Evolutionary conservation across 1,284 basidiomycete genomes (phyloP), one percentile per base, ranked within the genome.

Genomic region (Trichosporon sp.): DNA sequence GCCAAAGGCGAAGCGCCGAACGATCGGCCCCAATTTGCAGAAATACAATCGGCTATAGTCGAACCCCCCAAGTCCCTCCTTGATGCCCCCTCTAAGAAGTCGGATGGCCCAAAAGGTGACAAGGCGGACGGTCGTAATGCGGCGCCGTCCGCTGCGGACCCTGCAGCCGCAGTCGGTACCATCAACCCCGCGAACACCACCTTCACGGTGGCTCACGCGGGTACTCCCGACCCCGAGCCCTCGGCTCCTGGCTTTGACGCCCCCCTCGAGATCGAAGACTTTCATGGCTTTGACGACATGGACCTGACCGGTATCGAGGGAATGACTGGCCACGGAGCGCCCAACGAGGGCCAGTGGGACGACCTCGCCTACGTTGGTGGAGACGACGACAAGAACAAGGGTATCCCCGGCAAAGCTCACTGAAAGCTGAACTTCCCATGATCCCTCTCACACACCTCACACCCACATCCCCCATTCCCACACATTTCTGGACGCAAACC

Each of bases 21-120:
- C 31, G 51, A 91, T 86, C 80, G 91, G 90, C 86, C 91, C 8
- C 64, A 69, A 14, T 73, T 75, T 63, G 66, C 67, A 32, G 71
- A 73, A 65, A 68, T 75, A 48, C 71, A 73, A 51, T 71, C 71
- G 10, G 66, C 70, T 4, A 26, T 73, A 14, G 70, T 75, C n/a
- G 68, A 73, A 16, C 74, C 74, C 11, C 74, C 74, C 43, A 72
- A 75, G 68, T 73, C 71, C 21, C 56, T 75, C 7, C 68, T 75
- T 26, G 68, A 71, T n/a, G 65, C 67, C 63, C 56, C 73, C 61
- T 40, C 54, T 51, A 67, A 69, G 11, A 32, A 48, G 43, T 46
- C 71, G 38, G 56, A 68, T 64, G 65, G 65, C 51, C 66, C 71
- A 67, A 68, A 69, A 61, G 68, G 66, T 35, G 64, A 43, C 66